Evolutionary conservation across 2,329 filamentous ascomycete genomes (phyloP).

Genomic region (Beauveria sp.): DNA sequence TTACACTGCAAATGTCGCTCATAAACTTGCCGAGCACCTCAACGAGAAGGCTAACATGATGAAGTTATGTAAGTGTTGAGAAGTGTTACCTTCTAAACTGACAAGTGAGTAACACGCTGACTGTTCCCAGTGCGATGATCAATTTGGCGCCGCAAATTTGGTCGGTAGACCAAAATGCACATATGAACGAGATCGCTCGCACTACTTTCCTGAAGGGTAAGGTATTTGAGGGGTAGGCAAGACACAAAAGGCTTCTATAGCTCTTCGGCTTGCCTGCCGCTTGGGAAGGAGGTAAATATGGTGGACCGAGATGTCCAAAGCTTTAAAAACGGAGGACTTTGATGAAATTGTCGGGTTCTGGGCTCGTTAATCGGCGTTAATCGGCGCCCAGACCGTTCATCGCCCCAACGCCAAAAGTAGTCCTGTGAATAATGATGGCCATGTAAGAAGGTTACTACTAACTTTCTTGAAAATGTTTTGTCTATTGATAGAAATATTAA

Average conservation of each 20-base stretch:
- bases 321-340: conserved; percentile 11
- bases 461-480: too few relatives aligned
- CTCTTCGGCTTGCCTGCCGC: conserved; percentile 3
- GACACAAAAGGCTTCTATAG: conserved; percentile 11
- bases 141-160: conserved; percentile 4
- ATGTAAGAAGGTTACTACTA: too few relatives aligned
- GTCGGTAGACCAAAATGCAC: conserved; percentile 8
- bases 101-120: neutral
- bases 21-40: conserved; percentile 12
- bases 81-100: neutral
- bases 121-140: neutral
- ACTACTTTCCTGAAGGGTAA: conserved; percentile 12
- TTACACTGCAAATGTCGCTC: conserved; percentile 9
- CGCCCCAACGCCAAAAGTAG: too few relatives aligned
- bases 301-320: neutral
- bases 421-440: too few relatives aligned
- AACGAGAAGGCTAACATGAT: neutral
- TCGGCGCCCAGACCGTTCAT: too few relatives aligned
- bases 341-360: conserved; percentile 13
- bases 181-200: conserved; percentile 13
- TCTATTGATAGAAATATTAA: too few relatives aligned
- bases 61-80: conserved; percentile 11
- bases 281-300: conserved; percentile 11
- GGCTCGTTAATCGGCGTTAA: neutral
- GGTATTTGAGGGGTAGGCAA: conserved; percentile 7